These are phyloP conservation scores for Esteya vermicola DNA, from an alignment of 2,329 filamentous ascomycete genomes.

Conservation along the genomic window DNA sequence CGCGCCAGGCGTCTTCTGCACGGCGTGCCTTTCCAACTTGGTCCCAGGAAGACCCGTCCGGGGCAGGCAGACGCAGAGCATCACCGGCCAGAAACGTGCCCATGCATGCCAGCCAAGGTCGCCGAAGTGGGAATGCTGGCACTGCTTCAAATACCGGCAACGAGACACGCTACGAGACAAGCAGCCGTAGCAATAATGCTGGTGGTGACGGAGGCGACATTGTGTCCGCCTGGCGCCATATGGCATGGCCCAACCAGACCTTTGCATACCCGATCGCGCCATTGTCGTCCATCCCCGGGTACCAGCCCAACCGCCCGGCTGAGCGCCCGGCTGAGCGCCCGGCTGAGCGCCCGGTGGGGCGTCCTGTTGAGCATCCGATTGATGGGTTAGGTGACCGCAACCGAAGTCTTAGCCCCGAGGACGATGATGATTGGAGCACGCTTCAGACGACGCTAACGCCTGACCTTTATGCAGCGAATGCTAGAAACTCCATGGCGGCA, in stretches of 20 bases:
- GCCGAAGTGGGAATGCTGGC: too few species aligned
- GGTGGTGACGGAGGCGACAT: too few species aligned
- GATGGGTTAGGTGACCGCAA: constrained; percentile 77
- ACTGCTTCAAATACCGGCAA: too few species aligned
- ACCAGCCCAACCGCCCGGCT: background rate
- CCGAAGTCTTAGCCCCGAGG: constrained; percentile 64
- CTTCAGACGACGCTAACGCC: constrained; percentile 68
- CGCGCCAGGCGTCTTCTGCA: too few species aligned
- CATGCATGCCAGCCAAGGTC: too few species aligned
- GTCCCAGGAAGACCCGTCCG: too few species aligned
- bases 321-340: background rate
- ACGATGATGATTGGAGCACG: constrained; percentile 59
- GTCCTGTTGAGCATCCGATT: too few species aligned
- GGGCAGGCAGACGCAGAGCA: too few species aligned
- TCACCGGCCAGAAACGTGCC: too few species aligned
- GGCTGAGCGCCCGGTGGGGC: background rate
- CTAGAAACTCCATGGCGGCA: background rate
- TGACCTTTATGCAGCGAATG: constrained; percentile 63
- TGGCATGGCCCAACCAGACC: background rate
- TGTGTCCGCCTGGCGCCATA: background rate
- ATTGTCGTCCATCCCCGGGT: background rate
- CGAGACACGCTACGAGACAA: too few species aligned
- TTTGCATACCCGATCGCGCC: constrained; percentile 3
- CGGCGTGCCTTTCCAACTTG: too few species aligned
- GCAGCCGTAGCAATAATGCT: background rate